Base-by-base conservation (phyloP, 1,284 basidiomycete genomes). In the Boletus calvinii region DNA sequence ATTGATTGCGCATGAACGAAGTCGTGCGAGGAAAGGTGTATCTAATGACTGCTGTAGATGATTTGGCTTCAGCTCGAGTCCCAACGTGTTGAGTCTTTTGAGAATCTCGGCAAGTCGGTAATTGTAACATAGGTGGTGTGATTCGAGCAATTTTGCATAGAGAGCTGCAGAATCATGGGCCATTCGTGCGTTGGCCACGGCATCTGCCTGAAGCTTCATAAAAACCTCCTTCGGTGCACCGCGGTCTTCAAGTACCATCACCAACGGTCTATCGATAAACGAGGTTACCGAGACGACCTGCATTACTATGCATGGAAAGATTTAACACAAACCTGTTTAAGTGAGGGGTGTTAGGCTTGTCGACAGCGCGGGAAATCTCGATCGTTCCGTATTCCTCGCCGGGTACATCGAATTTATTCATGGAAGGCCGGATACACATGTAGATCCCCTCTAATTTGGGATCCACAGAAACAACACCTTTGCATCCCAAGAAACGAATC, bases 401-500 rank as follows among this genome's bases (percentile, higher is more conserved):
- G 1, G 66, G 75, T 2, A 76, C 78, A 4, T 78, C 70, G 59
- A 91, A 92, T 60, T 92, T 92, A 46, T 76, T 76, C 87, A 91
- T 91, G 0, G 84, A 87, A 1, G 75, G 72, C n/a, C 90, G 75
- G 11, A 91, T 60, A 24, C 79, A 73, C 78, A 92, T 84, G 6
- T 72, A 72, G 41, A 83, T 76, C 13, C 74, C 70, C 40, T 57
- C 34, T 24, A 90, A 72, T 30, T 74, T 66, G 22, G 74, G 64
- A 60, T 91, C 86, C 8, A 90, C 74, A 15, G 74, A 77, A 0
- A 91, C 82, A 45, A 91, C 81, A 0, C 88, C 89, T 67, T 90
- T 90, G 65, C 77, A 87, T 46, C 88, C 88, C 22, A 89, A 67
- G 63, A 90, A 85, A 42, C 89, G 81, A 46, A 91, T 87, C 71